These are phyloP conservation scores for Cutaneotrichosporon cavernicola DNA, from an alignment of 1,284 basidiomycete species.

Conservation along the genomic window DNA sequence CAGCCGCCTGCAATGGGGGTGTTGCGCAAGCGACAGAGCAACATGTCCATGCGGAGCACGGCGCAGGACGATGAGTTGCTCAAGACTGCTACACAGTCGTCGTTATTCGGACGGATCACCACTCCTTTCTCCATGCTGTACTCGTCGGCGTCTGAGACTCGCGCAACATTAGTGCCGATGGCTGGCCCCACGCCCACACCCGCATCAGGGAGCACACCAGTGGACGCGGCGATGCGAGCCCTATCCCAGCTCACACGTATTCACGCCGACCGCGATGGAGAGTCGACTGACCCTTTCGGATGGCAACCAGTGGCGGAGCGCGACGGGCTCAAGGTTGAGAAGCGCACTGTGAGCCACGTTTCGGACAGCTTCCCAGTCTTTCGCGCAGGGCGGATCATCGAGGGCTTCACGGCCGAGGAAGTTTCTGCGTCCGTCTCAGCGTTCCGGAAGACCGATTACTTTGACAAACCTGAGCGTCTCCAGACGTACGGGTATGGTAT, in stretches of 20 bases:
- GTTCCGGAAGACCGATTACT: conserved; percentile 42
- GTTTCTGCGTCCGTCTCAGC: conserved; percentile 69
- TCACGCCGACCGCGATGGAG: conserved; percentile 61
- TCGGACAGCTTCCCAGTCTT: conserved; percentile 81
- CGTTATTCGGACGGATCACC: conserved; percentile 29
- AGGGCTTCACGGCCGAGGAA: conserved; percentile 92
- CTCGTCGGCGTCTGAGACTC: conserved; percentile 65
- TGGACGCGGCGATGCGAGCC: conserved; percentile 78
- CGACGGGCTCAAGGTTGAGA: conserved; percentile 70
- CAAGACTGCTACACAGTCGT: conserved; percentile 26
- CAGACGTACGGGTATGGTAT: conserved; percentile 79
- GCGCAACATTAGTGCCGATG: conserved; percentile 47
- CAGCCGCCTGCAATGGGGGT: conserved; percentile 77
- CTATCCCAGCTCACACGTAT: conserved; percentile 74
- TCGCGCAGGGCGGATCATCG: conserved; percentile 85
- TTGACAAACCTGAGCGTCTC: conserved; percentile 65
- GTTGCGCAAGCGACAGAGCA: conserved; percentile 57
- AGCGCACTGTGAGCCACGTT: conserved; percentile 71
- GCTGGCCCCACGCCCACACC: conserved; percentile 50
- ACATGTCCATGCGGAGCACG: conserved; percentile 27
- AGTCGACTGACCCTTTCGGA: conserved; percentile 58
- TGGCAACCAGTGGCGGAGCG: conserved; percentile 83
- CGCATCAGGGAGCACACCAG: conserved; percentile 47
- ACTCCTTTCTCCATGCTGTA: conserved; percentile 67
- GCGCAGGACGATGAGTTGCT: conserved; percentile 17